phyloP scores from a whole-genome alignment of 768 basidiomycete species.

The Dictyophora rubrovolvata region DNA sequence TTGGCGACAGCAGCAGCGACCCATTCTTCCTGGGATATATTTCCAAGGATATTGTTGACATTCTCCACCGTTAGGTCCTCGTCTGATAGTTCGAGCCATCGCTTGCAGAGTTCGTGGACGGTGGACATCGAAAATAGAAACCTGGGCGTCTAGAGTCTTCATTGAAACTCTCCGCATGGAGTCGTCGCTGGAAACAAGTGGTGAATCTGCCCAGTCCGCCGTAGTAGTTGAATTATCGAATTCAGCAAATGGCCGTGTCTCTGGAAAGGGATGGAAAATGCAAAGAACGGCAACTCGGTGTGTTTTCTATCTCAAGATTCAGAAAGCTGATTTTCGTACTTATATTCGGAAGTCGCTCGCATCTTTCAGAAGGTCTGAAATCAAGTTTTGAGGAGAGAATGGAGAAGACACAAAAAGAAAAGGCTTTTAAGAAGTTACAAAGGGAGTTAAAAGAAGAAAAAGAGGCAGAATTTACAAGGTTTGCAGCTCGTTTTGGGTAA shows the following conservation, averaged over 20 bases:
- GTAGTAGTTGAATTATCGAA: background rate
- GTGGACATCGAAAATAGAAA: background rate
- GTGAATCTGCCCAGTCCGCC: background rate
- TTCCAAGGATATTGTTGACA: slow-evolving; percentile 37
- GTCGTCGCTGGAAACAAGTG: background rate
- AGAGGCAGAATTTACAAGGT: slow-evolving; percentile 55
- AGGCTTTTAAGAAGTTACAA: slow-evolving; percentile 66
- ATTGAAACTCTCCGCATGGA: background rate
- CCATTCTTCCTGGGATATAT: slow-evolving; percentile 63
- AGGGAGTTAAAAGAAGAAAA: slow-evolving; percentile 70
- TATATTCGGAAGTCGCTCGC: slow-evolving; percentile 43
- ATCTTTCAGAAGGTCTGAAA: slow-evolving; percentile 54
- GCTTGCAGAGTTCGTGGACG: background rate
- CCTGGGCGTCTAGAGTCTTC: background rate
- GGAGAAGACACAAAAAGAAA: slow-evolving; percentile 52
- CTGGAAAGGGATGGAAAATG: slow-evolving; percentile 5
- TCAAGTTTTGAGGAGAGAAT: slow-evolving; percentile 61
- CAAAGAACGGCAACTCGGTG: slow-evolving; percentile 6
- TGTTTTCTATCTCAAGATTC: background rate
- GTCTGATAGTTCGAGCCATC: slow-evolving; percentile 51
- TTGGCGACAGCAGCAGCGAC: slow-evolving; percentile 65
- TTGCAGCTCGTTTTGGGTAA: slow-evolving; percentile 8
- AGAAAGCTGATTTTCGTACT: background rate
- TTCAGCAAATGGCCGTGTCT: slow-evolving; percentile 5
- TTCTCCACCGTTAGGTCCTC: slow-evolving; percentile 43